Percentiles rank a stretch among this genome's conserved stretches.
Conservation (phyloP, 192 early-diverging fungal genomes). For the Allomyces arbusculus region DNA sequence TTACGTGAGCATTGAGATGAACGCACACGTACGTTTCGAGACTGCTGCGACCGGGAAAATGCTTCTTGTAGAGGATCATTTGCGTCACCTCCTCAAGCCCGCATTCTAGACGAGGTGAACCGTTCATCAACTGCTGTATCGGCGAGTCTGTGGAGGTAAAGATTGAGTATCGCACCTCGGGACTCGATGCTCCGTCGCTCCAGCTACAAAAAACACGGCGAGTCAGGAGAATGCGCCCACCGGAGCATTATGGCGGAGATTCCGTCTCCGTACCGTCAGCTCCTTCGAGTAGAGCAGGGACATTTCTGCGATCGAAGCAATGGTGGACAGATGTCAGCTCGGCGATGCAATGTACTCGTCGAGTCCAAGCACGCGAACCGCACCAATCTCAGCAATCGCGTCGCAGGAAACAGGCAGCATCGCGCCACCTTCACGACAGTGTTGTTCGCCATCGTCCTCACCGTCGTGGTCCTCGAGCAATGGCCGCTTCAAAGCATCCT, state of each 20-base stretch:
- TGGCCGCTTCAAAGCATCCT: background rate
- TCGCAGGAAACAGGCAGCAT: background rate
- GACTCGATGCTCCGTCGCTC: slow-evolving; percentile 22
- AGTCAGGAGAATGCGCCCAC: background rate
- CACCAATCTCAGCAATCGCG: background rate
- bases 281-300: slow-evolving; percentile 29
- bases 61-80: slow-evolving; percentile 31
- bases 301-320: slow-evolving; percentile 10
- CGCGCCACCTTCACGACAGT: background rate
- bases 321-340: background rate
- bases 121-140: background rate
- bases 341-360: background rate
- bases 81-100: slow-evolving; percentile 22
- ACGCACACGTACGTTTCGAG: slow-evolving; percentile 13
- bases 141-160: background rate
- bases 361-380: background rate
- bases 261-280: slow-evolving; percentile 10
- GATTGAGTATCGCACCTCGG: background rate
- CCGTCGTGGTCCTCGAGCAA: slow-evolving; percentile 1
- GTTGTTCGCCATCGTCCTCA: background rate
- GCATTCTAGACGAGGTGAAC: slow-evolving; percentile 1
- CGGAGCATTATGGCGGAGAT: background rate
- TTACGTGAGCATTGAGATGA: background rate
- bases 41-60: slow-evolving; percentile 24
- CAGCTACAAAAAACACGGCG: slow-evolving; percentile 5